phyloP scores from a whole-genome alignment of 768 basidiomycete species.

The Russula ochroleuca region DNA sequence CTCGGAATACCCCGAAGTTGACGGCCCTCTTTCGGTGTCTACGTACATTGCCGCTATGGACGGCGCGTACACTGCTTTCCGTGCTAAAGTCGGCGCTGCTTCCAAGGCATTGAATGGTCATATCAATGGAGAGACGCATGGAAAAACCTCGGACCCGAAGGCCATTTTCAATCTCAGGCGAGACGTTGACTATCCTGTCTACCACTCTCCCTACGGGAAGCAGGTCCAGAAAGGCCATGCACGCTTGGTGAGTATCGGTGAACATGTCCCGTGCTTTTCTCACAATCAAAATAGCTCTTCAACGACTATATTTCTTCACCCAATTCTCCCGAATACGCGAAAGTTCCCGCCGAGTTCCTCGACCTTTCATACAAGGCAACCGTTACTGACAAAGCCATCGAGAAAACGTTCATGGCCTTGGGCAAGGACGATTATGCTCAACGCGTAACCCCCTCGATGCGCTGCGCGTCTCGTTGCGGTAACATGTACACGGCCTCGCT shows the following conservation, averaged over 20 bases:
- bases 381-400: conserved; percentile 89
- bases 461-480: conserved; percentile 84
- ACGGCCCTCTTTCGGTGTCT: conserved; percentile 93
- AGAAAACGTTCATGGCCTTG: conserved; percentile 86
- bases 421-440: conserved; percentile 70
- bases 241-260: conserved; percentile 51
- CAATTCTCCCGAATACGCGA: conserved; percentile 59
- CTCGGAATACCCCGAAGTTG: conserved; percentile 94
- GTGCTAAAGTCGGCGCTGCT: conserved; percentile 69
- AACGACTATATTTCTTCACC: conserved; percentile 90
- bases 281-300: conserved; percentile 41
- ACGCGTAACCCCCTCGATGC: conserved; percentile 78
- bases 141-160: conserved; percentile 39
- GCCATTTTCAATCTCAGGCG: conserved; percentile 55
- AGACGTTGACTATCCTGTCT: conserved; percentile 86
- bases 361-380: conserved; percentile 64
- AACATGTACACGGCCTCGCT: conserved; percentile 99
- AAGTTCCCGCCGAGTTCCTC: conserved; percentile 67
- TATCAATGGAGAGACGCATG: conserved; percentile 32
- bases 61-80: conserved; percentile 78
- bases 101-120: conserved; percentile 38
- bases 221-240: conserved; percentile 97
- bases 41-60: conserved; percentile 95
- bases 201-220: conserved; percentile 99
- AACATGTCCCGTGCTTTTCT: conserved; percentile 13